These are phyloP conservation scores for Ustilago trichophora DNA, from an alignment of 1,284 basidiomycete species.

Conservation along the genomic window DNA sequence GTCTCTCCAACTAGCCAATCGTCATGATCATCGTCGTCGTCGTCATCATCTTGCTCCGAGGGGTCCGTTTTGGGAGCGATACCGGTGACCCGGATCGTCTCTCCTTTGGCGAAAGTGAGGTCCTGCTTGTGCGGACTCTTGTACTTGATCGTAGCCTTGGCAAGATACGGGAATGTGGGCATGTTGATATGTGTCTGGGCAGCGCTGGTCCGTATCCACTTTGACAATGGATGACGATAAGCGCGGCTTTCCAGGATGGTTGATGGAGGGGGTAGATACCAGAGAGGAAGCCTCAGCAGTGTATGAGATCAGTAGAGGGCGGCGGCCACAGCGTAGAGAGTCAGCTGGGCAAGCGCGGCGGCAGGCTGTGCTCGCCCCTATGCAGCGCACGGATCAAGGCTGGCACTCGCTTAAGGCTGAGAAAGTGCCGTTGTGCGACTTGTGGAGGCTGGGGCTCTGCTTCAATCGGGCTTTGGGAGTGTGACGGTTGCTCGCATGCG, in stretches of 20 bases:
- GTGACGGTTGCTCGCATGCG: background rate
- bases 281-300: too few relatives aligned
- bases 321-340: background rate
- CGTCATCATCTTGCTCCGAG: slow-evolving; percentile 53
- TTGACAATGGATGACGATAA: background rate
- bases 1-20: slow-evolving; percentile 66
- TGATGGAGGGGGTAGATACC: background rate
- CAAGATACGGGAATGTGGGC: slow-evolving; percentile 48
- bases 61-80: slow-evolving; percentile 49
- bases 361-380: slow-evolving; percentile 14
- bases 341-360: background rate
- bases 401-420: background rate
- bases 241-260: background rate
- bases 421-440: background rate
- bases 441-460: slow-evolving; percentile 5
- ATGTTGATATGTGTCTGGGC: slow-evolving; percentile 6
- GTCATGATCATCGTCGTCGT: slow-evolving; percentile 64
- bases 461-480: background rate
- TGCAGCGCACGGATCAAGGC: slow-evolving; percentile 9
- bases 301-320: too few relatives aligned
- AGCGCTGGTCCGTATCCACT: slow-evolving; percentile 5
- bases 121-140: slow-evolving; percentile 61
- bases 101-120: slow-evolving; percentile 63
- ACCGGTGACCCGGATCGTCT: slow-evolving; percentile 58
- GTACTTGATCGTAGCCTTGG: slow-evolving; percentile 59